Base-by-base conservation (phyloP, 306 rosid genomes). In the Phaseolus lunatus region DNA sequence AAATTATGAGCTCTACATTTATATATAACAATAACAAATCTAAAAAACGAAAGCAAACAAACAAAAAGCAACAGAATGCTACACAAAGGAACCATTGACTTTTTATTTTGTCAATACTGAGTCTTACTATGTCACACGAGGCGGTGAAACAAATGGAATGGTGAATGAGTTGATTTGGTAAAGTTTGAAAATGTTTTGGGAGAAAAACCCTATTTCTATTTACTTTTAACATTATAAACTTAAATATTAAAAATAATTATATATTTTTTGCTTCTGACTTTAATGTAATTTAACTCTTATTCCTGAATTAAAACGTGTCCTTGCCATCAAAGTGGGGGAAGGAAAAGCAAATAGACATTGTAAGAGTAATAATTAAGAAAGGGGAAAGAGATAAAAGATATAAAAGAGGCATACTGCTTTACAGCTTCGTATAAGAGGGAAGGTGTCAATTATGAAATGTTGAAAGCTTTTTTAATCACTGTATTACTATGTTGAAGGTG, bases 371-470 rank as follows among this genome's bases (percentile, higher is more conserved):
- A 24, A 35, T 16, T 23, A 49, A 37, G 47, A 52, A 63, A 80
- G n/a, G 41, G 22, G 50, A 5, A 0, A 23, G 10, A 27, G 61
- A 26, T 22, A 65, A 77, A 63, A 12, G 45, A 52, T 27, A 53
- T 5, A 64, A 22, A 22, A 27, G 26, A 9, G 67, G 16, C 13
- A 49, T 7, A 35, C 41, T 57, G 35, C 67, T 70, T 78, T 20
- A 58, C 35, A 50, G 47, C 66, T 5, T 16, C 20, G 20, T 41
- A 56, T 67, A 23, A 24, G 66, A 16, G 35, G 16, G 31, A 80
- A 27, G 70, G 22, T 63, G 39, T 53, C 58, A 72, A 64, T 29
- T 62, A 18, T 72, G 18, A 73, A 64, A 37, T 27, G 24, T 22
- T 18, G 15, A 39, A 37, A 54, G 39, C 67, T 43, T 29, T 16